Evolutionary conservation across 305 asterid species (phyloP).

Genomic region (Petunia hybrid): DNA sequence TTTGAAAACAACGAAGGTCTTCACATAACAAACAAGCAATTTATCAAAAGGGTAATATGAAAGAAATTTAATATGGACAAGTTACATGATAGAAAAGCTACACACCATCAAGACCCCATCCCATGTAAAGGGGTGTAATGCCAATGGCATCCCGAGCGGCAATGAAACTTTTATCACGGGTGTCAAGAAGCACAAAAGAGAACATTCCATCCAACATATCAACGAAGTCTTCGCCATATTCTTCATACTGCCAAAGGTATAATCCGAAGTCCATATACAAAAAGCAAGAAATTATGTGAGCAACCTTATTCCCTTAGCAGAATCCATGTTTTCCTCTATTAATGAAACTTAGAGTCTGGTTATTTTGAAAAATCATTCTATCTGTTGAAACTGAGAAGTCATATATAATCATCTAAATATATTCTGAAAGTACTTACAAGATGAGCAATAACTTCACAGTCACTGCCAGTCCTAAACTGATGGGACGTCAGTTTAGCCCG

Average conservation of each 20-base stretch:
- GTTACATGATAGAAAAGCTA: background rate
- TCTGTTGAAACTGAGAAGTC: background rate
- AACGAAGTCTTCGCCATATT: constrained; percentile 94
- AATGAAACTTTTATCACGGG: constrained; percentile 91
- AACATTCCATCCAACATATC: constrained; percentile 99
- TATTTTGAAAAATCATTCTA: constrained; percentile 10
- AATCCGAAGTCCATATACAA: constrained; percentile 31
- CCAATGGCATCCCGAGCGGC: constrained; percentile 99
- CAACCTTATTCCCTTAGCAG: background rate
- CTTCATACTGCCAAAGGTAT: constrained; percentile 76
- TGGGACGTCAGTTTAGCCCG: constrained; percentile 78
- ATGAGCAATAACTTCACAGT: constrained; percentile 99
- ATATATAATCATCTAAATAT: background rate
- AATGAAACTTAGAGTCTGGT: background rate
- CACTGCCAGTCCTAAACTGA: constrained; percentile 90
- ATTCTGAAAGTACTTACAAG: constrained; percentile 63
- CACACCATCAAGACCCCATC: constrained; percentile 99
- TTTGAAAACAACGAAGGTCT: background rate
- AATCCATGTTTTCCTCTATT: background rate
- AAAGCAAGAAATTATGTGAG: constrained; percentile 32
- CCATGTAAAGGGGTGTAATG: constrained; percentile 94
- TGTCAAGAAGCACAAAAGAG: constrained; percentile 98
- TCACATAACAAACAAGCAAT: background rate
- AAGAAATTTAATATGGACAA: background rate
- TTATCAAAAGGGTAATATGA: background rate